Conservation (phyloP, 2,329 filamentous ascomycete genomes). For the Penicillium sp. region DNA sequence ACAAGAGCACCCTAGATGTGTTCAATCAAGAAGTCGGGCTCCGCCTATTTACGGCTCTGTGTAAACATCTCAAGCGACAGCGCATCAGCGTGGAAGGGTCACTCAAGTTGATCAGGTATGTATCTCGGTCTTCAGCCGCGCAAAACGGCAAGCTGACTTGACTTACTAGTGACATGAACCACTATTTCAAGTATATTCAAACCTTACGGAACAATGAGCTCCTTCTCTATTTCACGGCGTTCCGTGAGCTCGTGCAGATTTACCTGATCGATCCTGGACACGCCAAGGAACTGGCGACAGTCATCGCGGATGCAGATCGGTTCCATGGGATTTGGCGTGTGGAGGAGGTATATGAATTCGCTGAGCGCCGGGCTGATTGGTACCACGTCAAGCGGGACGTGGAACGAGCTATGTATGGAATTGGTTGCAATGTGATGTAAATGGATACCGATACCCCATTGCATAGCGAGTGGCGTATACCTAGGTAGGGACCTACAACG, state of each 20-base stretch:
- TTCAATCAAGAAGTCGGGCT: slow-evolving; percentile 98
- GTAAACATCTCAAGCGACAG: slow-evolving; percentile 97
- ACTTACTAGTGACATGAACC: slow-evolving; percentile 75
- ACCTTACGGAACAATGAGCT: slow-evolving; percentile 80
- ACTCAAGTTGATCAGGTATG: slow-evolving; percentile 75
- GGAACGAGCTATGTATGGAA: slow-evolving; percentile 94
- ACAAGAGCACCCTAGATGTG: slow-evolving; percentile 97
- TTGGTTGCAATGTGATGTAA: slow-evolving; percentile 85
- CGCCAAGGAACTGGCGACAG: slow-evolving; percentile 89
- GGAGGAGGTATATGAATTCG: slow-evolving; percentile 97
- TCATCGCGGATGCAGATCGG: slow-evolving; percentile 86
- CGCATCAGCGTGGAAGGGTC: slow-evolving; percentile 86
- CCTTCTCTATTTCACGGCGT: slow-evolving; percentile 82
- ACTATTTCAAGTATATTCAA: slow-evolving; percentile 82
- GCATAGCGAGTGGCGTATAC: slow-evolving; percentile 14
- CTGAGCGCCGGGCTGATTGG: slow-evolving; percentile 91
- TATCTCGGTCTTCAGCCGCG: neutral
- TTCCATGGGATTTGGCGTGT: slow-evolving; percentile 91
- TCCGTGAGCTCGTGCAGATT: slow-evolving; percentile 90
- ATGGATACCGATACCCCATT: slow-evolving; percentile 14
- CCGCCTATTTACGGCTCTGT: slow-evolving; percentile 83
- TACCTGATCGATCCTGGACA: slow-evolving; percentile 85
- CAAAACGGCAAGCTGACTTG: neutral
- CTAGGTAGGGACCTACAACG: neutral
- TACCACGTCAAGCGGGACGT: slow-evolving; percentile 83